These are phyloP conservation scores for Aulographum hederae DNA, from an alignment of 2,329 filamentous ascomycete species.

Conservation along the genomic window DNA sequence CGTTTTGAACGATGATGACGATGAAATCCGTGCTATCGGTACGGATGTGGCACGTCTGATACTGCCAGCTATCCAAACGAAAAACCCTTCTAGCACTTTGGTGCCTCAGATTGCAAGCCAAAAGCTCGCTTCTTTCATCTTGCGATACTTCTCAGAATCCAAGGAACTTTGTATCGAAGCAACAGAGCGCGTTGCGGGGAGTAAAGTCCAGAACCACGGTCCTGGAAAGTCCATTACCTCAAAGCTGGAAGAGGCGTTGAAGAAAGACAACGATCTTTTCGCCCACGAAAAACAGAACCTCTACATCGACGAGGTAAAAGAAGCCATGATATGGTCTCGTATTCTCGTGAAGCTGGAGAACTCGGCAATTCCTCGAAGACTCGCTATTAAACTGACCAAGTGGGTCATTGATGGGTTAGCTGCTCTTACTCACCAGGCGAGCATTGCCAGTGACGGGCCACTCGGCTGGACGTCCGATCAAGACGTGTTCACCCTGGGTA, in stretches of 20 bases:
- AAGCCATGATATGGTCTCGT: conserved; percentile 49
- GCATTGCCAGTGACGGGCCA: conserved; percentile 36
- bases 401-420: conserved; percentile 37
- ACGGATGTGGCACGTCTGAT: too few relatives aligned
- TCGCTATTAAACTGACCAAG: conserved; percentile 7
- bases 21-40: conserved; percentile 51
- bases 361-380: conserved; percentile 3
- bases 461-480: conserved; percentile 56
- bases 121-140: conserved; percentile 16
- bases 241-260: too few relatives aligned
- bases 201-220: too few relatives aligned
- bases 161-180: conserved; percentile 14
- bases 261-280: conserved; percentile 53
- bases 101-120: conserved; percentile 31
- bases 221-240: too few relatives aligned
- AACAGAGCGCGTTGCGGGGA: too few relatives aligned
- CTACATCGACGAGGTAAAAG: conserved; percentile 56
- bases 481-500: conserved; percentile 44
- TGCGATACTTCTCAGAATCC: conserved; percentile 15
- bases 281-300: conserved; percentile 83
- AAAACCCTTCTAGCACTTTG: too few relatives aligned
- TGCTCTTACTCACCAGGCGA: conserved; percentile 19
- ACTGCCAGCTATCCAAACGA: too few relatives aligned
- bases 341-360: conserved; percentile 24
- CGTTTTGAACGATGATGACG: conserved; percentile 74